Percentiles rank a stretch among this genome's conserved stretches.
Conservation (phyloP, 495 filamentous ascomycete genomes). For the Chaetomidium leptoderma region DNA sequence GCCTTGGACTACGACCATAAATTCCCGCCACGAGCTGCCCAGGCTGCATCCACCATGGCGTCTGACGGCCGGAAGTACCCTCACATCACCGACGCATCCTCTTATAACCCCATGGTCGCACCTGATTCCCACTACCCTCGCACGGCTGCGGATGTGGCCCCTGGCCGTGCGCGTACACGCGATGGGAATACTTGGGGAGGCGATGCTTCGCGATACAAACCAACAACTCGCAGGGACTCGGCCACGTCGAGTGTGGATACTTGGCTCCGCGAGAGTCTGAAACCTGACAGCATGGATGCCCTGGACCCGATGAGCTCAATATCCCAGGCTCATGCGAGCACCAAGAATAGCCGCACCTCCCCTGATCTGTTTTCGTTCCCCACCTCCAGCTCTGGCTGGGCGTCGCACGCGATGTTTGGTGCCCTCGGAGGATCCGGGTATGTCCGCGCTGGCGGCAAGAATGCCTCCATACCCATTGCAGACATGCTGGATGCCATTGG, state of each 20-base stretch:
- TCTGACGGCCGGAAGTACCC: constrained; percentile 27
- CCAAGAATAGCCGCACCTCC: constrained; percentile 28
- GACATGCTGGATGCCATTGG: no score
- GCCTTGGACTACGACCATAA: constrained; percentile 7
- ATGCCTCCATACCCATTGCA: constrained; percentile 31
- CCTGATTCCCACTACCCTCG: constrained; percentile 27
- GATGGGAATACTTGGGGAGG: constrained; percentile 28
- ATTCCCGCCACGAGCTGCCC: neutral
- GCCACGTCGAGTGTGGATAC: constrained; percentile 35
- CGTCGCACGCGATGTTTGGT: constrained; percentile 42
- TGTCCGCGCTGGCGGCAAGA: constrained; percentile 24
- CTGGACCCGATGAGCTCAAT: constrained; percentile 25
- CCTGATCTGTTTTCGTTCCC: constrained; percentile 49
- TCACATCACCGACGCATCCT: neutral
- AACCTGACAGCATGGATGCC: constrained; percentile 25
- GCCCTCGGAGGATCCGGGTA: constrained; percentile 36
- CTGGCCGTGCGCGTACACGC: neutral
- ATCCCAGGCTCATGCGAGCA: constrained; percentile 22
- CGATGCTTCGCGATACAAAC: constrained; percentile 25
- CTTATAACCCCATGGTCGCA: constrained; percentile 2
- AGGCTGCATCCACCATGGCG: constrained; percentile 26
- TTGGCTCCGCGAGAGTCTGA: constrained; percentile 44
- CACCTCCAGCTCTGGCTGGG: constrained; percentile 34
- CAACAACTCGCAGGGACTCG: constrained; percentile 19
- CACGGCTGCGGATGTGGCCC: neutral